phyloP scores from a whole-genome alignment of 2,329 filamentous ascomycete genomes.

The Penicillium nordicum region DNA sequence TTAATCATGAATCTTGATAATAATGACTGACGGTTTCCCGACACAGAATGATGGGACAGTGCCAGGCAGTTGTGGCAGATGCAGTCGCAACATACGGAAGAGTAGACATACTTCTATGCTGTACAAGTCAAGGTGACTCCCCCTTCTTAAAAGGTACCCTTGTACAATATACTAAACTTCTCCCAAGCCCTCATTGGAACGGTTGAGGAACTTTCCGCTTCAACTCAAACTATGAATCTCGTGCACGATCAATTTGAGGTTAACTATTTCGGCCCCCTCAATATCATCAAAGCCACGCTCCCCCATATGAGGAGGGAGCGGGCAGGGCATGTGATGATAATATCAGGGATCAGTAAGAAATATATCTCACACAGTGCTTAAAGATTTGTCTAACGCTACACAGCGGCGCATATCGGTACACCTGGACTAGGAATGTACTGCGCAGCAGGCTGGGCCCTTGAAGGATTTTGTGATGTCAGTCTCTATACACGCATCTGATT shows the following conservation, averaged over 20 bases:
- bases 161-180: conserved; percentile 7
- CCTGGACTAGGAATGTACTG: conserved; percentile 89
- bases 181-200: conserved; percentile 74
- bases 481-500: background rate
- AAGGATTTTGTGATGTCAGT: conserved; percentile 83
- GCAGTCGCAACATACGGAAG: conserved; percentile 78
- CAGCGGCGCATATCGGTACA: conserved; percentile 82
- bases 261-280: conserved; percentile 93
- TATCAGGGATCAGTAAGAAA: conserved; percentile 71
- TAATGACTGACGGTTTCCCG: conserved; percentile 11
- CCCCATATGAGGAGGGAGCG: conserved; percentile 75
- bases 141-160: background rate
- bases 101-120: conserved; percentile 87
- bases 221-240: conserved; percentile 68
- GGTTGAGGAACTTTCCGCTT: conserved; percentile 82
- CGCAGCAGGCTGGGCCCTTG: conserved; percentile 88
- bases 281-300: conserved; percentile 86
- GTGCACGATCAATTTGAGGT: conserved; percentile 89
- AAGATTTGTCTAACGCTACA: conserved; percentile 16
- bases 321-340: conserved; percentile 83
- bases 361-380: no score
- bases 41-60: conserved; percentile 61
- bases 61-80: conserved; percentile 81
- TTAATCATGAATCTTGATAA: background rate
- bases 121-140: conserved; percentile 72